These are phyloP conservation scores for Dryas integrifolia DNA, from an alignment of 331 rosid genomes.

Conservation along the genomic window DNA sequence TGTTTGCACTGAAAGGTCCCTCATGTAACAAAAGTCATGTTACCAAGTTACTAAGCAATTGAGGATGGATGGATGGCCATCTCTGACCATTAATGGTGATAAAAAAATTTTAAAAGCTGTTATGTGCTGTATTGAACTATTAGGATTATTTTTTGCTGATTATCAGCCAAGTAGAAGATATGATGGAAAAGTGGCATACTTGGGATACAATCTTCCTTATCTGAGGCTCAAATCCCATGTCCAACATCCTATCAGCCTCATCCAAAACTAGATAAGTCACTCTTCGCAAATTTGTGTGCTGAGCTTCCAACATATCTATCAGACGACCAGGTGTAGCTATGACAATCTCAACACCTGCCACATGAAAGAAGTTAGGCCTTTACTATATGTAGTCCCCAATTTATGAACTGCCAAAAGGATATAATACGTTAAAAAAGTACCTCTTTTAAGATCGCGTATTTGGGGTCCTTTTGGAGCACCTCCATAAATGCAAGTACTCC, in stretches of 20 bases:
- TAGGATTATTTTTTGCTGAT: neutral
- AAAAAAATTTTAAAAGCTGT: neutral
- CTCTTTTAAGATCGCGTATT: slow-evolving; percentile 85
- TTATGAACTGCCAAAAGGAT: neutral
- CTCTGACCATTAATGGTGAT: no score
- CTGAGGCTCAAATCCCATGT: slow-evolving; percentile 99
- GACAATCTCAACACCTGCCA: slow-evolving; percentile 83
- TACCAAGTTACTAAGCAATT: neutral
- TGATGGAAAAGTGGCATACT: slow-evolving; percentile 36
- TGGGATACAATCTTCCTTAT: slow-evolving; percentile 80
- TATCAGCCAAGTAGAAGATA: neutral
- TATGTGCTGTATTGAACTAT: neutral
- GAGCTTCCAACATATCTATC: slow-evolving; percentile 97
- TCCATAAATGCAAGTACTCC: slow-evolving; percentile 88
- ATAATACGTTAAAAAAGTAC: slow-evolving; percentile 34
- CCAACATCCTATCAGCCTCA: slow-evolving; percentile 98
- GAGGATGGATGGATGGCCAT: no score
- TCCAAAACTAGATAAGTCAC: slow-evolving; percentile 94
- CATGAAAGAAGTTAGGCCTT: slow-evolving; percentile 22
- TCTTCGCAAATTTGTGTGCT: slow-evolving; percentile 78
- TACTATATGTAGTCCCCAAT: neutral
- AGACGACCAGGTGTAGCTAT: slow-evolving; percentile 98
- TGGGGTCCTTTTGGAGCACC: slow-evolving; percentile 99
- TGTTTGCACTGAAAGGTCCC: neutral
- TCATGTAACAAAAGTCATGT: slow-evolving; percentile 5